phyloP scores from a whole-genome alignment of 441 rosid species.

The Populus hybrid region DNA sequence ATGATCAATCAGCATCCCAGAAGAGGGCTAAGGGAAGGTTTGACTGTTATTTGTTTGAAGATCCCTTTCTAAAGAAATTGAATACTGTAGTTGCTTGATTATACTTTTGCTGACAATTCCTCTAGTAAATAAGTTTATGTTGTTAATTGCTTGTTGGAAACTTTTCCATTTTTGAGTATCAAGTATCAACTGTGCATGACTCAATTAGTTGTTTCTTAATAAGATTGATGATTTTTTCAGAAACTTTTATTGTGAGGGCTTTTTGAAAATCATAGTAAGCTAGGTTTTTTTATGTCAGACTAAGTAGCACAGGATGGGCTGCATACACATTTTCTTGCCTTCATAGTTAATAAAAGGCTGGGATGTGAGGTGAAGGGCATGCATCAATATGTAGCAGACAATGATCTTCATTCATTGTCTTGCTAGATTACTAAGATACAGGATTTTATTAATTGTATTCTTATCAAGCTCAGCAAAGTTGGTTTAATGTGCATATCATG shows the following conservation, averaged over 20 bases:
- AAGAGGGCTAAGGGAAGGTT: conserved; percentile 91
- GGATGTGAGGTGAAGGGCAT: background rate
- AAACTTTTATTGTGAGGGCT: background rate
- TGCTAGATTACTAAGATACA: too few species aligned
- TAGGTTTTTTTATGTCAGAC: background rate
- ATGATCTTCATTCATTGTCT: background rate
- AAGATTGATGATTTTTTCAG: background rate
- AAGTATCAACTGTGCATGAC: background rate
- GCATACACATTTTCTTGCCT: background rate
- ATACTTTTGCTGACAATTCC: background rate
- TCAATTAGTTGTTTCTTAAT: background rate
- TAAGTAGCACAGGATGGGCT: background rate
- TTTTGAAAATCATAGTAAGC: background rate
- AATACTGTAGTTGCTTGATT: background rate
- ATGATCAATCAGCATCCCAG: conserved; percentile 68
- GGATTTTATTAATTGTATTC: too few species aligned
- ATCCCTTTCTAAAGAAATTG: background rate
- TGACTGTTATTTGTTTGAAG: background rate
- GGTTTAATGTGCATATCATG: background rate
- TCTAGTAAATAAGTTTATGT: too few species aligned
- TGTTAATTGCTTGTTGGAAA: background rate
- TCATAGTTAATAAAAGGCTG: background rate
- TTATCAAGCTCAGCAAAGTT: background rate
- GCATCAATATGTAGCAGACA: background rate
- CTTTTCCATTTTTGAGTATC: background rate